Percentiles rank a stretch among this genome's conserved stretches.
phyloP scores from a whole-genome alignment of 345 rosid genomes.

The Eucalyptus viminalis region DNA sequence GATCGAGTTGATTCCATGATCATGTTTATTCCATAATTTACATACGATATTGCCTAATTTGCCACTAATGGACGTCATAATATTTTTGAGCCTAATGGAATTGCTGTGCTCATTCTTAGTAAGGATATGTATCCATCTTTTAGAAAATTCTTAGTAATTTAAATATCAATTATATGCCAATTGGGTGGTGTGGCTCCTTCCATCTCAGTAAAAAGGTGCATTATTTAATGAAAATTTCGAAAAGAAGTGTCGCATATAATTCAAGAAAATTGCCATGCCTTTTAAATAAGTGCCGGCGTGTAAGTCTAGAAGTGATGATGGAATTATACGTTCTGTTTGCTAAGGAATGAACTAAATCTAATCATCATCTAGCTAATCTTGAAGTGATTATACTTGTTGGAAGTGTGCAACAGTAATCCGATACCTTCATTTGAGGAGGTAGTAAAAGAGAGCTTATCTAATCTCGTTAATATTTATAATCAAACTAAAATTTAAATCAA shows the following conservation, averaged over 20 bases:
- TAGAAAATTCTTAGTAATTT: background rate
- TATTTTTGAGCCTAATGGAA: background rate
- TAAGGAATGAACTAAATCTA: background rate
- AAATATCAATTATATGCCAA: background rate
- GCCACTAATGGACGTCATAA: background rate
- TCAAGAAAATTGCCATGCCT: background rate
- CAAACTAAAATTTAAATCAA: background rate
- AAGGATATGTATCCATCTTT: background rate
- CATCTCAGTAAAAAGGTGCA: background rate
- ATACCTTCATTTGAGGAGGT: background rate
- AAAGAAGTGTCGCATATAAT: background rate
- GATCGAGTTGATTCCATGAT: background rate
- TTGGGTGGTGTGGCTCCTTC: background rate
- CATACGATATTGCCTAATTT: background rate
- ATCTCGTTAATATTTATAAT: background rate
- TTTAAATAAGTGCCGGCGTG: background rate
- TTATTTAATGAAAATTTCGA: background rate
- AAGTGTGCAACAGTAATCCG: accelerated
- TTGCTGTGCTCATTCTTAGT: background rate
- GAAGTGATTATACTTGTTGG: background rate
- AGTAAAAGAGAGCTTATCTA: background rate
- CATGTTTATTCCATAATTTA: background rate
- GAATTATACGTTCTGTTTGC: background rate
- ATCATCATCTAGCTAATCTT: background rate
- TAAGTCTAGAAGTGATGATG: background rate